These are phyloP conservation scores for Xylaria sp. DNA, from an alignment of 2,329 filamentous ascomycete species.

Conservation along the genomic window DNA sequence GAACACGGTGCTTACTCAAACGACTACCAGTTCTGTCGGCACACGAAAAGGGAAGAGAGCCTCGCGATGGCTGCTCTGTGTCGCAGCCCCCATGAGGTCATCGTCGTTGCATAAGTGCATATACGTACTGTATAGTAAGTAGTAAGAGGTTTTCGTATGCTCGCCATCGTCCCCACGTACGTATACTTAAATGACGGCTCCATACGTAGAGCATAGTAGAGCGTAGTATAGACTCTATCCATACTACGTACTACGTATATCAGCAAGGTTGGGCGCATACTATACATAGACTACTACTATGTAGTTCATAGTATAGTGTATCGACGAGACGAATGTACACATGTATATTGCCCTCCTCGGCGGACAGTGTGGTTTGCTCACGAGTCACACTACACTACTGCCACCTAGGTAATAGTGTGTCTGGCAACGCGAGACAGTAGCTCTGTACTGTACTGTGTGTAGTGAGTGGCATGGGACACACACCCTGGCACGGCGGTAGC, in stretches of 20 bases:
- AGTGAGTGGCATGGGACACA: neutral
- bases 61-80: neutral
- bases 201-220: too few species aligned
- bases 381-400: neutral
- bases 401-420: neutral
- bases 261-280: neutral
- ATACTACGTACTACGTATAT: too few species aligned
- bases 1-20: constrained; percentile 24
- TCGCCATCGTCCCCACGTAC: too few species aligned
- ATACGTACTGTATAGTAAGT: too few species aligned
- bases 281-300: too few species aligned
- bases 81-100: neutral
- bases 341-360: neutral
- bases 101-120: neutral
- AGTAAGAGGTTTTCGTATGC: too few species aligned
- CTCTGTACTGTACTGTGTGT: too few species aligned
- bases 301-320: too few species aligned
- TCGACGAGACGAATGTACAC: too few species aligned
- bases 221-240: too few species aligned
- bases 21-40: neutral
- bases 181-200: too few species aligned
- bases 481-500: neutral
- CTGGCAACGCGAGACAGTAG: neutral
- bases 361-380: neutral
- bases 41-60: neutral